Evolutionary conservation across 352 stramenopile genomes (phyloP), one percentile per base, ranked within the genome.

Genomic region (Pythium phragmitis): DNA sequence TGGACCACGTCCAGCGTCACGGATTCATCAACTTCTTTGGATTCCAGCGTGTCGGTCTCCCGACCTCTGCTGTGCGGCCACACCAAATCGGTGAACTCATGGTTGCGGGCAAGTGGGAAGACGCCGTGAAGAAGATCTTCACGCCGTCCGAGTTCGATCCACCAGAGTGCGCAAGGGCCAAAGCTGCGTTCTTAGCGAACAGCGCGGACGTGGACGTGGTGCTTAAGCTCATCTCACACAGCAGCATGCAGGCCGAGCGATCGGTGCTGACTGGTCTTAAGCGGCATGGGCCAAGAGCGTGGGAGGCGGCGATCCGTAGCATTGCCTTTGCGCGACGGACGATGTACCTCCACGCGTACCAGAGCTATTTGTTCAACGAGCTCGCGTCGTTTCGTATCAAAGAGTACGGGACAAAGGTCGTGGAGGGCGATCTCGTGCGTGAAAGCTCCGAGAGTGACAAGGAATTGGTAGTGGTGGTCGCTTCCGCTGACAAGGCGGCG

Each of bases 21-120:
- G 83, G 83, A 2, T 92, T 91, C 45, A 58, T 78, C n/a, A 92
- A 94, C 57, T 94, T 89, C 71, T 94, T 92, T 70, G 83, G 85
- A 11, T 89, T 90, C 60, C 83, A 94, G 63, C 85, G 83, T 4
- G 82, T 94, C 45, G 83, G 85, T 0, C 54, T 78, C 1, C 80
- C 82, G 1, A 66, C 69, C 0, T 80, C 69, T 12, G n/a, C 48
- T 0, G 65, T 92, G 11, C 76, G 83, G 12, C 68, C 75, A 7
- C 75, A 92, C 58, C 83, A 94, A 49, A 88, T 92, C 45, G 85
- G 85, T 14, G 72, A 89, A 54, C 75, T 82, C 14, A 80, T 92
- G 14, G 68, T 91, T 39, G 80, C 80, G 17, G 65, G 69, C 39
- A 76, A 92, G 33, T 94, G 76, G 74, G 59, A 87, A 55, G 65